Conservation (phyloP, 192 early-diverging fungal species). For the Phycomyces nitens region DNA sequence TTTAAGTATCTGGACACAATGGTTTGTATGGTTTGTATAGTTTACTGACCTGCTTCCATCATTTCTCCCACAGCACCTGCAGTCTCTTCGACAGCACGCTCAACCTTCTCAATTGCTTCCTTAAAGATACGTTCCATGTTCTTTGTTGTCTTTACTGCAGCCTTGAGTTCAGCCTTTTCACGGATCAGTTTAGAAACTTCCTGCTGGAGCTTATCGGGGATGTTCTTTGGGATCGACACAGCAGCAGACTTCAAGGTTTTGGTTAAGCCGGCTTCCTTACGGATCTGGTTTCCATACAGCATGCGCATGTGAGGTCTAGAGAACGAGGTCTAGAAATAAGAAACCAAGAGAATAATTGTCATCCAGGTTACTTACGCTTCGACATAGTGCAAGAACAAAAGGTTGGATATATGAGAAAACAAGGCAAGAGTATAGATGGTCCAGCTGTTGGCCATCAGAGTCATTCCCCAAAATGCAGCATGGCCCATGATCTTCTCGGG, state of each 20-base stretch:
- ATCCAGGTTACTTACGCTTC: conserved; percentile 57
- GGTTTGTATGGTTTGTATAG: too few species aligned
- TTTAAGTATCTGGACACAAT: neutral
- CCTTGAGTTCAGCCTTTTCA: conserved; percentile 52
- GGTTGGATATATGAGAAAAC: conserved; percentile 77
- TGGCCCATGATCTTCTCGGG: conserved; percentile 93
- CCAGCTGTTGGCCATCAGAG: conserved; percentile 79
- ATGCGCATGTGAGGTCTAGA: conserved; percentile 85
- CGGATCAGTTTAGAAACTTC: conserved; percentile 45
- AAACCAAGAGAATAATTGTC: neutral
- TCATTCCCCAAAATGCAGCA: conserved; percentile 91
- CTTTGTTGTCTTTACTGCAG: conserved; percentile 24
- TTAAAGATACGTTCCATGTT: conserved; percentile 50
- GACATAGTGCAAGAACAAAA: conserved; percentile 83
- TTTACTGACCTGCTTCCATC: conserved; percentile 40
- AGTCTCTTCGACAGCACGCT: conserved; percentile 63
- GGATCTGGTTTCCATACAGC: conserved; percentile 81
- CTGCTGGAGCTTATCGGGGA: conserved; percentile 46
- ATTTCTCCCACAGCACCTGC: conserved; percentile 45
- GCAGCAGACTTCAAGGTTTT: conserved; percentile 63
- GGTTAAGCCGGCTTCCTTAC: conserved; percentile 77
- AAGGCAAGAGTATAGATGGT: conserved; percentile 81
- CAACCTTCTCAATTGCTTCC: conserved; percentile 51
- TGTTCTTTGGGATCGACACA: conserved; percentile 57
- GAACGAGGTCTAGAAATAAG: neutral